Conservation (phyloP, 805 yeast genomes). For the Candida boidinii region DNA sequence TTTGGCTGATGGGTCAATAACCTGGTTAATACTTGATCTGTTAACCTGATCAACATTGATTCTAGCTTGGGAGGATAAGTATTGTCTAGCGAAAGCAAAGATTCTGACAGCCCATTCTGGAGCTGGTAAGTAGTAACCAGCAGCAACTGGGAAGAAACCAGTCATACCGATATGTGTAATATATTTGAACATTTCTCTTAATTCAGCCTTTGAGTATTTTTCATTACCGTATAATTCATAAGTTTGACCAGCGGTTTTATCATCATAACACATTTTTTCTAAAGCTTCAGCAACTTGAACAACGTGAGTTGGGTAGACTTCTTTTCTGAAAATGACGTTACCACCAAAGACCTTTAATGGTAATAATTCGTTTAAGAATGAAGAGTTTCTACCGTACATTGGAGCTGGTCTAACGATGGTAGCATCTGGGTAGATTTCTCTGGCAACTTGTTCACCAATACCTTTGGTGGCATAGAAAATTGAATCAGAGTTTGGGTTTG, state of each 20-base stretch:
- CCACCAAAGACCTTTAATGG: slow-evolving; percentile 51
- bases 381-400: slow-evolving; percentile 68
- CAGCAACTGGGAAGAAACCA: slow-evolving; percentile 28
- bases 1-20: slow-evolving; percentile 48
- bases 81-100: slow-evolving; percentile 34
- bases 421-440: slow-evolving; percentile 59
- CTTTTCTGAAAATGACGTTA: slow-evolving; percentile 58
- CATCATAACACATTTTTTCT: slow-evolving; percentile 74
- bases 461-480: slow-evolving; percentile 76
- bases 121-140: slow-evolving; percentile 26
- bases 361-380: slow-evolving; percentile 52
- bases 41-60: slow-evolving; percentile 66
- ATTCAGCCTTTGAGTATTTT: slow-evolving; percentile 48
- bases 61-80: slow-evolving; percentile 27
- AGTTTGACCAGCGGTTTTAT: slow-evolving; percentile 67
- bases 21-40: slow-evolving; percentile 64
- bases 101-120: slow-evolving; percentile 38
- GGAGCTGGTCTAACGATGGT: slow-evolving; percentile 85
- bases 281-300: slow-evolving; percentile 71
- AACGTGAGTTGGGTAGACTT: slow-evolving; percentile 68
- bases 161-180: slow-evolving; percentile 26
- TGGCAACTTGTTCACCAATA: slow-evolving; percentile 63
- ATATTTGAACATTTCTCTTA: slow-evolving; percentile 61
- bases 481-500: slow-evolving; percentile 58
- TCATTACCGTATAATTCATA: slow-evolving; percentile 74